phyloP scores from a whole-genome alignment of 768 basidiomycete genomes.

The Lepiota brunneoincarnata region DNA sequence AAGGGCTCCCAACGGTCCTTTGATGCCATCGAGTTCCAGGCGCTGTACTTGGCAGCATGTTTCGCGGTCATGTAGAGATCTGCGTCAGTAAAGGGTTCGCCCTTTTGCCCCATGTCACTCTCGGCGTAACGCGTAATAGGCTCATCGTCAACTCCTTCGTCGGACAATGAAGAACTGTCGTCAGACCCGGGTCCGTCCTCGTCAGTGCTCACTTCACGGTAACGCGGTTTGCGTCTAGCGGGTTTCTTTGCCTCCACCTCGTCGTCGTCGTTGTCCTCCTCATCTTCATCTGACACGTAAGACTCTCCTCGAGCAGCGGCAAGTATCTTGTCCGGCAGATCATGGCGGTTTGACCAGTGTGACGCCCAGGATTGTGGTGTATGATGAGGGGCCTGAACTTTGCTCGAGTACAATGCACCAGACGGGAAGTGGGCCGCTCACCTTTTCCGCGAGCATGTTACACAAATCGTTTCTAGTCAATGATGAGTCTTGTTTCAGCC shows the following conservation, averaged over 20 bases:
- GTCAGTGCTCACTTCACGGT: conserved; percentile 23
- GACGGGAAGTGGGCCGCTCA: conserved; percentile 18
- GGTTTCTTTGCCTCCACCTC: conserved; percentile 12
- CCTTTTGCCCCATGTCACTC: conserved; percentile 50
- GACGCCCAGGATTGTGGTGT: conserved; percentile 59
- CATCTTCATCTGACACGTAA: conserved; percentile 21
- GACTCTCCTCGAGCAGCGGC: conserved; percentile 37
- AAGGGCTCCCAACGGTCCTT: conserved; percentile 59
- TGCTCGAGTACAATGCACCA: background rate
- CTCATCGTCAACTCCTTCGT: conserved; percentile 34
- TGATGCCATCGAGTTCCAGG: conserved; percentile 39
- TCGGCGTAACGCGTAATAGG: conserved; percentile 33
- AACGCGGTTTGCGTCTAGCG: conserved; percentile 15
- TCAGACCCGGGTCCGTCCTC: conserved; percentile 21
- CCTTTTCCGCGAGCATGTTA: conserved; percentile 56
- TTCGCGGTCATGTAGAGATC: conserved; percentile 60
- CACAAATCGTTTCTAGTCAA: conserved; percentile 55
- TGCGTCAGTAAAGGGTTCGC: conserved; percentile 53
- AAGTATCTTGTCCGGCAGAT: conserved; percentile 64
- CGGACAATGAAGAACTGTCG: conserved; percentile 10
- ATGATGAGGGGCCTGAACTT: conserved; percentile 64
- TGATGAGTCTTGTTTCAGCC: conserved; percentile 49
- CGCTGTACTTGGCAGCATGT: conserved; percentile 47
- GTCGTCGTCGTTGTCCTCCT: conserved; percentile 20
- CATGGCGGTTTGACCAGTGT: conserved; percentile 66